These are phyloP conservation scores for Cyberlindnera amylophila DNA, from an alignment of 805 yeast genomes.

Conservation along the genomic window DNA sequence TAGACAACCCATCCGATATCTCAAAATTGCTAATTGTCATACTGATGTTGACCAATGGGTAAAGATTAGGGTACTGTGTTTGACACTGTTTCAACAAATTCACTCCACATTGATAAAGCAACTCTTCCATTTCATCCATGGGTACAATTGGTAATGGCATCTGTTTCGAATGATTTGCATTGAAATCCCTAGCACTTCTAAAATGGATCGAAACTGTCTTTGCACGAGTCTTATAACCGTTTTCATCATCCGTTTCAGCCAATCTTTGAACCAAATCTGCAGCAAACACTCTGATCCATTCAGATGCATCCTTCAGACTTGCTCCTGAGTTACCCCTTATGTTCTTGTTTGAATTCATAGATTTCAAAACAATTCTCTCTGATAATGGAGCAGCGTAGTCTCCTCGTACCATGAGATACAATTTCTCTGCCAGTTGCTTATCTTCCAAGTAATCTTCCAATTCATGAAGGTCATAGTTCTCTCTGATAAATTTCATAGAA, in stretches of 20 bases:
- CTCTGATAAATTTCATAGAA: conserved; percentile 48
- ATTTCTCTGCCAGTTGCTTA: conserved; percentile 44
- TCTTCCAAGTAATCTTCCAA: conserved; percentile 40
- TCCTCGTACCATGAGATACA: conserved; percentile 68
- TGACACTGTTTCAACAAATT: conserved; percentile 41
- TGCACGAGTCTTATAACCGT: conserved; percentile 37
- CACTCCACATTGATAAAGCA: conserved; percentile 32
- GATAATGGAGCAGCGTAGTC: conserved; percentile 48
- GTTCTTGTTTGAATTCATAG: conserved; percentile 88
- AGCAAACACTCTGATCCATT: conserved; percentile 79
- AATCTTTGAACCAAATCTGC: conserved; percentile 74
- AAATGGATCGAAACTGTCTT: conserved; percentile 42
- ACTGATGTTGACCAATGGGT: conserved; percentile 49
- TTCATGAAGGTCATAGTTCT: conserved; percentile 39
- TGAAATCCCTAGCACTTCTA: conserved; percentile 26
- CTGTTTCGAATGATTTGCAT: conserved; percentile 36
- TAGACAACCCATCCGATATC: conserved; percentile 25
- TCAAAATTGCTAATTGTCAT: conserved; percentile 54
- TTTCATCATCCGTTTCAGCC: conserved; percentile 70
- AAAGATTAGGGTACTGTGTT: conserved; percentile 30
- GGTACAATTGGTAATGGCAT: conserved; percentile 20
- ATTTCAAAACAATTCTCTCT: conserved; percentile 60
- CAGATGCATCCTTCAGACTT: conserved; percentile 47
- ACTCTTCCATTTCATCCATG: conserved; percentile 20
- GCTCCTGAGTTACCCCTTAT: conserved; percentile 55